Evolutionary conservation across 2,329 filamentous ascomycete species (phyloP).

Genomic region (Paecilomyces variotii): DNA sequence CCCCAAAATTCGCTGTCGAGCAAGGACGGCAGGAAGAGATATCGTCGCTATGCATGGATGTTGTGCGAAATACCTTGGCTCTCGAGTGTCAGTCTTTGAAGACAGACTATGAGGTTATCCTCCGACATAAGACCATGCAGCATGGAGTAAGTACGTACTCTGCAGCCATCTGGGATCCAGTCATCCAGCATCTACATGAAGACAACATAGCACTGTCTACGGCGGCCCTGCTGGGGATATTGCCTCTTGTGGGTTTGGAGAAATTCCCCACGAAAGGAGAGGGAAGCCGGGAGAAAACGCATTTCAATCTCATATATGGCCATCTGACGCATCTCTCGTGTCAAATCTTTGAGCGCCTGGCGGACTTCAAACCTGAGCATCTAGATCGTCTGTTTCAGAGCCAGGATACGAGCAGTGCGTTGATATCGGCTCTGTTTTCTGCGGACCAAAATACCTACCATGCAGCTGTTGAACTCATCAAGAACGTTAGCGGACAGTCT

Average conservation of each 20-base stretch:
- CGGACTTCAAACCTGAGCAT: slow-evolving; percentile 63
- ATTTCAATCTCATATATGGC: slow-evolving; percentile 69
- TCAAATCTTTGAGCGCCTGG: slow-evolving; percentile 67
- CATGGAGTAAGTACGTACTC: slow-evolving; percentile 63
- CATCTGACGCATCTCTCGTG: slow-evolving; percentile 57
- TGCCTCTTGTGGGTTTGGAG: slow-evolving; percentile 66
- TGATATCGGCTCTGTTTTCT: slow-evolving; percentile 74
- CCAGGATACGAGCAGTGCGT: slow-evolving; percentile 59
- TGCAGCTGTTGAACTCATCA: slow-evolving; percentile 72
- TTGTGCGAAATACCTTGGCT: slow-evolving; percentile 59
- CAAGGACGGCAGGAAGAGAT: slow-evolving; percentile 45
- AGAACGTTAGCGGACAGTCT: slow-evolving; percentile 66
- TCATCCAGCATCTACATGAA: slow-evolving; percentile 59
- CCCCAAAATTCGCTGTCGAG: slow-evolving; percentile 42
- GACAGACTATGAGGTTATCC: slow-evolving; percentile 60
- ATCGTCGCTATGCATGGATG: slow-evolving; percentile 50
- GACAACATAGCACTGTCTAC: slow-evolving; percentile 66
- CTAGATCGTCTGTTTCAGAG: slow-evolving; percentile 63
- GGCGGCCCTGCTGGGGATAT: slow-evolving; percentile 62
- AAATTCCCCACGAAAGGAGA: slow-evolving; percentile 51
- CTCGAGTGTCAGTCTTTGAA: slow-evolving; percentile 64
- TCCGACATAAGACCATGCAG: slow-evolving; percentile 53
- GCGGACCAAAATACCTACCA: slow-evolving; percentile 72
- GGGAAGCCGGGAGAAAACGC: slow-evolving; percentile 46
- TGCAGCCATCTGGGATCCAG: slow-evolving; percentile 68